These are phyloP conservation scores for Limonomyces culmigenus DNA, from an alignment of 1,284 basidiomycete genomes.

Conservation along the genomic window DNA sequence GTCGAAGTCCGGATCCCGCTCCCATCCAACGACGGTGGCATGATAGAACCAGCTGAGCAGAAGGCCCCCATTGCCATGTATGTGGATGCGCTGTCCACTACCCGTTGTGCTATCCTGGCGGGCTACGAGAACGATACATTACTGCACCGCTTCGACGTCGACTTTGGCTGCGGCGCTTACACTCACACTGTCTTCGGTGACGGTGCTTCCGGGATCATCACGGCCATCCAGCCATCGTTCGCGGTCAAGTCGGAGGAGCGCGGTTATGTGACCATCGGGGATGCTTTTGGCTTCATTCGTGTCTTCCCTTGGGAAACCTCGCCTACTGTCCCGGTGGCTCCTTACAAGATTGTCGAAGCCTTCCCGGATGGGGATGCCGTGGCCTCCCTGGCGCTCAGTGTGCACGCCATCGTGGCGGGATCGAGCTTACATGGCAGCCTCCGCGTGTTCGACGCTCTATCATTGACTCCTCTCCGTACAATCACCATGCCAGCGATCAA, in stretches of 20 bases:
- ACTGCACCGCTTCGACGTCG: constrained; percentile 28
- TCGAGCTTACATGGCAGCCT: constrained; percentile 44
- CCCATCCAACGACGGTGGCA: too few relatives aligned
- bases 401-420: constrained; percentile 41
- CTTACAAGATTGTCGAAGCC: constrained; percentile 21
- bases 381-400: constrained; percentile 45
- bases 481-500: constrained; percentile 5
- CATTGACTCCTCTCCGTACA: constrained; percentile 31
- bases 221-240: constrained; percentile 29
- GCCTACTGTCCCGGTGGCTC: constrained; percentile 6
- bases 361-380: constrained; percentile 37
- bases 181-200: constrained; percentile 35
- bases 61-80: too few relatives aligned
- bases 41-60: too few relatives aligned
- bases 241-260: constrained; percentile 16
- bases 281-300: constrained; percentile 37
- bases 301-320: constrained; percentile 35
- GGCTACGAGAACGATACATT: constrained; percentile 5
- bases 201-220: constrained; percentile 27
- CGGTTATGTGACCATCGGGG: constrained; percentile 40
- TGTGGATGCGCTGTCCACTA: too few relatives aligned
- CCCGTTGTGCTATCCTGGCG: too few relatives aligned
- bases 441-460: constrained; percentile 51
- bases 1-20: too few relatives aligned
- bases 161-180: constrained; percentile 14